phyloP scores from a whole-genome alignment of 306 rosid species.

The Ormosia semicastrata region DNA sequence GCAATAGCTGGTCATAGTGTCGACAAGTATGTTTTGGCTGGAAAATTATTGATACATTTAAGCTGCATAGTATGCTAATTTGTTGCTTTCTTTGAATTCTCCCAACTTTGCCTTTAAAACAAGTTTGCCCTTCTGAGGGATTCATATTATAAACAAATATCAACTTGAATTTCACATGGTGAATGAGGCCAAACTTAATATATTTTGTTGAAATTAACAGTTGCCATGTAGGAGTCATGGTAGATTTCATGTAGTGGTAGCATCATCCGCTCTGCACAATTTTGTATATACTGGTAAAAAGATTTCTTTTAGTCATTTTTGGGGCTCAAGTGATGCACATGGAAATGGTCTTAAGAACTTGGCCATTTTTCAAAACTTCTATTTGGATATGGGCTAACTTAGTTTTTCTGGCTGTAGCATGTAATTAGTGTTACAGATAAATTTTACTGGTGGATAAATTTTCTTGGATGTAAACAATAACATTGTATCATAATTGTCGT shows the following conservation, averaged over 20 bases:
- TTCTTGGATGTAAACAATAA: slow-evolving; percentile 20
- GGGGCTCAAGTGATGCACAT: neutral
- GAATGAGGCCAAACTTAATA: slow-evolving; percentile 11
- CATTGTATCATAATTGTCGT: neutral
- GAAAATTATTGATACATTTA: slow-evolving; percentile 2
- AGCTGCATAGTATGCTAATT: slow-evolving; percentile 13
- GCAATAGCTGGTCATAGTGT: slow-evolving; percentile 85
- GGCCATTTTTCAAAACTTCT: neutral
- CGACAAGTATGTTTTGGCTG: slow-evolving; percentile 68
- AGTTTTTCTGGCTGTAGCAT: slow-evolving; percentile 1
- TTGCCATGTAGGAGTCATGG: neutral
- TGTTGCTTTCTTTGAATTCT: slow-evolving; percentile 19
- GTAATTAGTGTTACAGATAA: neutral
- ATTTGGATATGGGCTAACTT: neutral
- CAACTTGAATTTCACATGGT: slow-evolving; percentile 22
- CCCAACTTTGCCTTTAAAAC: neutral
- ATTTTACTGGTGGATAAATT: neutral
- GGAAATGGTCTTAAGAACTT: slow-evolving; percentile 18
- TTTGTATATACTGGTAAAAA: neutral
- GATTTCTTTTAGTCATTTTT: neutral
- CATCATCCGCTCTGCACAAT: neutral
- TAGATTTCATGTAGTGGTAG: slow-evolving; percentile 14
- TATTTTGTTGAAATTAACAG: slow-evolving; percentile 17
- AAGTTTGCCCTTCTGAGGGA: slow-evolving; percentile 2
- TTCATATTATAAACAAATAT: neutral